Conservation (phyloP, 768 basidiomycete species). For the Brasilioporus rufonigricans region DNA sequence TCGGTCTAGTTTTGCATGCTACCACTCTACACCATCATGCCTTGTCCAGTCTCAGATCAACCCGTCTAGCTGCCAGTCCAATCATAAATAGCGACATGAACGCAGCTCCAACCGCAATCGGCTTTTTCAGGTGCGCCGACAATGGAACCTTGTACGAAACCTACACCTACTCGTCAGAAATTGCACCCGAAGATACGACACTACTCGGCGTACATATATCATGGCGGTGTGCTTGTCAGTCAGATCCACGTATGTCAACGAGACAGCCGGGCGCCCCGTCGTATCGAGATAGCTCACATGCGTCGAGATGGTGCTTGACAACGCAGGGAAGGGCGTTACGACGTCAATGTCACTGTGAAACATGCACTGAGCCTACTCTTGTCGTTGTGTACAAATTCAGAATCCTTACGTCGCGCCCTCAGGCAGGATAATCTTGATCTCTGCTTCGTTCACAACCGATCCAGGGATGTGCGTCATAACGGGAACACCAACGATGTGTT, state of each 20-base stretch:
- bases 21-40: conserved; percentile 15
- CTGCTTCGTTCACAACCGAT: conserved; percentile 76
- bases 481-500: conserved; percentile 77
- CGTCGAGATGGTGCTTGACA: conserved; percentile 56
- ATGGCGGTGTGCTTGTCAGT: conserved; percentile 76
- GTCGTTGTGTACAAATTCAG: conserved; percentile 11
- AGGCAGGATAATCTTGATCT: conserved; percentile 79
- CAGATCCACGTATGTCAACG: conserved; percentile 67
- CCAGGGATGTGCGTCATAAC: conserved; percentile 81
- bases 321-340: conserved; percentile 72
- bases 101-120: conserved; percentile 70
- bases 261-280: conserved; percentile 77
- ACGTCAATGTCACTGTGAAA: conserved; percentile 70
- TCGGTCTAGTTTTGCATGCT: not conserved
- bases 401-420: conserved; percentile 88
- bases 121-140: conserved; percentile 84
- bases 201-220: conserved; percentile 70
- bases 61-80: conserved; percentile 44
- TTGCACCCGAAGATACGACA: not conserved
- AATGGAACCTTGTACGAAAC: conserved; percentile 84
- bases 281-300: conserved; percentile 92
- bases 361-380: conserved; percentile 6
- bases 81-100: conserved; percentile 64
- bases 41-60: conserved; percentile 51
- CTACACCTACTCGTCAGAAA: conserved; percentile 40